A percentile compares a stretch with the other conserved stretches of the same genome.
phyloP scores from a whole-genome alignment of 2,329 filamentous ascomycete genomes.

The Fusarium mangiferae region DNA sequence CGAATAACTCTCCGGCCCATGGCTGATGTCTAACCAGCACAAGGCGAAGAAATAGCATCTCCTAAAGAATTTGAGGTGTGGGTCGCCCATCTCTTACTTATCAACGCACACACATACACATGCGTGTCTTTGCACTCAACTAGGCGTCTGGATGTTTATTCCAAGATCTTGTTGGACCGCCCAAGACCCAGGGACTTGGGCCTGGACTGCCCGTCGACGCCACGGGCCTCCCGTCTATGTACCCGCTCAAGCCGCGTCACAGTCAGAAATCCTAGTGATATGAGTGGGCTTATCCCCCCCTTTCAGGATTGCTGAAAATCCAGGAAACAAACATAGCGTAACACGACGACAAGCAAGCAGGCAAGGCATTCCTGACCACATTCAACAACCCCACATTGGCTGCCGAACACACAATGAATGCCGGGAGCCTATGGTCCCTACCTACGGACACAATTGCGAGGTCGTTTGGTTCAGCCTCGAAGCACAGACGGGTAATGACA shows the following conservation, averaged over 20 bases:
- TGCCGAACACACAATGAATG: constrained; percentile 33
- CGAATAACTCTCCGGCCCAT: constrained; percentile 6
- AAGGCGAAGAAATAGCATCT: neutral
- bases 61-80: neutral
- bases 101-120: neutral
- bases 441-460: neutral
- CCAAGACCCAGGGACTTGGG: constrained; percentile 39
- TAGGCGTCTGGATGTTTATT: constrained; percentile 25
- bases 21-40: constrained; percentile 12
- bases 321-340: constrained; percentile 22
- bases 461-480: constrained; percentile 17
- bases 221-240: constrained; percentile 41
- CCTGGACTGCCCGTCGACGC: constrained; percentile 43
- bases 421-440: constrained; percentile 16
- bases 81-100: neutral
- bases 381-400: constrained; percentile 23
- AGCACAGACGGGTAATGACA: constrained; percentile 6
- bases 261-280: constrained; percentile 26
- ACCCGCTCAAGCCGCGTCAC: constrained; percentile 41
- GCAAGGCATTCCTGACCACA: constrained; percentile 30
- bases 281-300: constrained; percentile 27
- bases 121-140: constrained; percentile 9
- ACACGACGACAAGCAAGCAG: constrained; percentile 2
- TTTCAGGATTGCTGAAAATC: constrained; percentile 19
- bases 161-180: constrained; percentile 21